Evolutionary conservation across 306 rosid species (phyloP).

Genomic region (Pyrus communis): DNA sequence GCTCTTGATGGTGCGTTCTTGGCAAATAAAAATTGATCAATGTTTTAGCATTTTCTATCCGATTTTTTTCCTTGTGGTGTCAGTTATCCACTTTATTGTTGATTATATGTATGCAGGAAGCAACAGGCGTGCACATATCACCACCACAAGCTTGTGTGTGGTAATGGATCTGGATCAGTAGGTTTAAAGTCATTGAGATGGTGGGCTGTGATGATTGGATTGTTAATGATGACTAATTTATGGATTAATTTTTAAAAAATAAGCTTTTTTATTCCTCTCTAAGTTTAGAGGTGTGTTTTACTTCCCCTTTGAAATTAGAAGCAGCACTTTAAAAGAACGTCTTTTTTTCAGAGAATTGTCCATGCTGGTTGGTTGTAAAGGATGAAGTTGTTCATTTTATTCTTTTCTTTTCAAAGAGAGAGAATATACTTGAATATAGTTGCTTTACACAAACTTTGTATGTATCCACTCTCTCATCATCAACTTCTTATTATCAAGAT

Average conservation of each 20-base stretch:
- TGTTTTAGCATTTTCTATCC: neutral
- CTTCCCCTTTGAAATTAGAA: neutral
- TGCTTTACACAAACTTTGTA: neutral
- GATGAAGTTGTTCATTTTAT: neutral
- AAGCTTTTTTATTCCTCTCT: neutral
- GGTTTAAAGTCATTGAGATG: conserved; percentile 36
- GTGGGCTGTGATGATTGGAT: conserved; percentile 24
- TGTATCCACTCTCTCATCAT: neutral
- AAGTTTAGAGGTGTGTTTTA: neutral
- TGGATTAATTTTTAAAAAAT: conserved; percentile 13
- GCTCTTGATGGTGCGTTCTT: too few relatives aligned
- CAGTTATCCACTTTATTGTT: neutral
- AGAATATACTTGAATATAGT: neutral
- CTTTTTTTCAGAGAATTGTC: conserved; percentile 16
- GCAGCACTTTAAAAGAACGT: neutral
- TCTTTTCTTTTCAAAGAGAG: neutral
- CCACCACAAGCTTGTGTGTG: conserved; percentile 49
- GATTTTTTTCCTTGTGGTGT: neutral
- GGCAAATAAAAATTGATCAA: neutral
- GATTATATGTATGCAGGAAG: conserved; percentile 35
- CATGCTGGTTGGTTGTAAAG: conserved; percentile 1
- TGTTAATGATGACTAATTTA: conserved; percentile 19
- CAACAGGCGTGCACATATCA: conserved; percentile 62
- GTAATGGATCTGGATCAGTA: conserved; percentile 29
- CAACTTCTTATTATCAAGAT: neutral